These are phyloP conservation scores for Mucor circinelloides DNA, from an alignment of 371 early-diverging fungal species.

Conservation along the genomic window DNA sequence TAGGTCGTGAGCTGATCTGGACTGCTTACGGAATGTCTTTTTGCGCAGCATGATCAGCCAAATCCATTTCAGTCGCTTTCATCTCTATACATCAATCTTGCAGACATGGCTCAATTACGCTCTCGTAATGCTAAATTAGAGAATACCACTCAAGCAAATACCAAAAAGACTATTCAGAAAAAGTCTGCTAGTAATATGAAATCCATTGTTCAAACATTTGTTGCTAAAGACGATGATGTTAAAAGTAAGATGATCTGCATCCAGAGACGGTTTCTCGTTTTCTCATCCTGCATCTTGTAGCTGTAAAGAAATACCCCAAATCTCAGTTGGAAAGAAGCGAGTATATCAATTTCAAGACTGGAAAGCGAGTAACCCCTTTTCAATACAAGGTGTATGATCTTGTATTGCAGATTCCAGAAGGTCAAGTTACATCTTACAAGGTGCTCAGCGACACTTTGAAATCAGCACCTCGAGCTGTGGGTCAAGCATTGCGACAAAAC, in stretches of 20 bases:
- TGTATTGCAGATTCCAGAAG: constrained; percentile 70
- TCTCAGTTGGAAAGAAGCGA: constrained; percentile 37
- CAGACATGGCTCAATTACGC: background rate
- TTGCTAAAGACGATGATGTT: background rate
- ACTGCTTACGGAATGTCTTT: too few species aligned
- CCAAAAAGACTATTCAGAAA: background rate
- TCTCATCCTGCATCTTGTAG: constrained; percentile 7
- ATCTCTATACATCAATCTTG: background rate
- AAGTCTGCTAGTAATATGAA: background rate
- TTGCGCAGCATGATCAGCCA: too few species aligned
- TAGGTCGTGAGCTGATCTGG: too few species aligned
- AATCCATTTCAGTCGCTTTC: background rate
- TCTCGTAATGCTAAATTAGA: background rate
- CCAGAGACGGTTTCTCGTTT: background rate
- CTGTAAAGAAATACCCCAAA: constrained; percentile 43
- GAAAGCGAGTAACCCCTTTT: constrained; percentile 64
- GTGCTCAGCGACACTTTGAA: constrained; percentile 66
- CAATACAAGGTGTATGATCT: constrained; percentile 74
- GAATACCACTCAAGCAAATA: background rate
- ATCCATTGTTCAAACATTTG: constrained; percentile 28
- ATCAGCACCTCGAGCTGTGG: constrained; percentile 75
- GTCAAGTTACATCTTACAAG: constrained; percentile 79
- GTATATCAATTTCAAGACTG: constrained; percentile 56
- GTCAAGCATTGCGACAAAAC: constrained; percentile 74
- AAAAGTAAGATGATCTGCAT: background rate